A percentile compares a stretch with the other conserved stretches of the same genome.
Evolutionary conservation across 1,284 basidiomycete species (phyloP).

Genomic region (Gomphus bonarii): DNA sequence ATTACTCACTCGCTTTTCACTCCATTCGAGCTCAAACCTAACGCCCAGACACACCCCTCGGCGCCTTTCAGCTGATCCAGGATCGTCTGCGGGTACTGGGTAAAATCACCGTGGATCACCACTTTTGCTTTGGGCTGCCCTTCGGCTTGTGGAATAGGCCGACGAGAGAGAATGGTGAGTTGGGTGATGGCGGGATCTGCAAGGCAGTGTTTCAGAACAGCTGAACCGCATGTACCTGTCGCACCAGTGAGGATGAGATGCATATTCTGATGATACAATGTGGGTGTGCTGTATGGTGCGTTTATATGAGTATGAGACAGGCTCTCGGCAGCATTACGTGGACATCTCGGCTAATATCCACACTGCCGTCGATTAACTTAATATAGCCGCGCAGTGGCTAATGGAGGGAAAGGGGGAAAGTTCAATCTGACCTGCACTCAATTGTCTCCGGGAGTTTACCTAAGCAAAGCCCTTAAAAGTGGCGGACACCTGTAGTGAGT

Average conservation of each 20-base stretch:
- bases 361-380: too few relatives aligned
- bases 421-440: too few relatives aligned
- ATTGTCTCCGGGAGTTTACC: too few relatives aligned
- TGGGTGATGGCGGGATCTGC: slow-evolving; percentile 17
- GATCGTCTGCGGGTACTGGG: slow-evolving; percentile 14
- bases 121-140: slow-evolving; percentile 18
- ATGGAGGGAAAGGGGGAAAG: too few relatives aligned
- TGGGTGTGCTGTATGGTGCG: too few relatives aligned
- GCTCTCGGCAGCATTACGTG: too few relatives aligned
- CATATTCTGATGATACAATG: too few relatives aligned
- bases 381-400: too few relatives aligned
- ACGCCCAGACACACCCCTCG: slow-evolving; percentile 22
- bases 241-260: slow-evolving; percentile 23
- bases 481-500: too few relatives aligned
- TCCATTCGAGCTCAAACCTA: slow-evolving; percentile 19
- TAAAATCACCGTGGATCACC: slow-evolving; percentile 20
- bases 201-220: slow-evolving; percentile 19
- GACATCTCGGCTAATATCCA: too few relatives aligned
- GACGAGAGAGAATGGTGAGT: slow-evolving; percentile 22
- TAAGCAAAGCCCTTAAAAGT: too few relatives aligned
- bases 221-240: slow-evolving; percentile 19
- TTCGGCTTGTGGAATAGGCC: slow-evolving; percentile 15
- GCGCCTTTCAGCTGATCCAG: slow-evolving; percentile 19
- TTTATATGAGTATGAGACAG: too few relatives aligned
- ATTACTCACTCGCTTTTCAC: slow-evolving; percentile 17